These are phyloP conservation scores for Plasmodium gaboni DNA, from an alignment of 169 alveolate genomes.

Conservation along the genomic window DNA sequence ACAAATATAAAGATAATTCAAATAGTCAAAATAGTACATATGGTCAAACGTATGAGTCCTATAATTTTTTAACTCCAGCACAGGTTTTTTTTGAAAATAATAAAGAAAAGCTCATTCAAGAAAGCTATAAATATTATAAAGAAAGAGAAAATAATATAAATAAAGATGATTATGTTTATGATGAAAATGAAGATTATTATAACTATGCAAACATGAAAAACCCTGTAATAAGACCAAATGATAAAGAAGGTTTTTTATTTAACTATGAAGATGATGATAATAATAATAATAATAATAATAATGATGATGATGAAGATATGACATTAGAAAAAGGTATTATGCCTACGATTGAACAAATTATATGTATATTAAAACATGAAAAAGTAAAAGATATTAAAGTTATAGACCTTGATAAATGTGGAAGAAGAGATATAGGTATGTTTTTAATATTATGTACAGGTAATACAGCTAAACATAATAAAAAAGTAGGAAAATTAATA, in stretches of 20 bases:
- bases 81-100: constrained; percentile 84
- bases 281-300: background rate
- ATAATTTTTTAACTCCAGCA: constrained; percentile 82
- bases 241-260: constrained; percentile 82
- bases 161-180: constrained; percentile 56
- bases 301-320: constrained; percentile 10
- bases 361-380: constrained; percentile 86
- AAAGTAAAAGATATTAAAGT: constrained; percentile 72
- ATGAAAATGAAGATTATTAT: constrained; percentile 78
- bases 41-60: background rate
- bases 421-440: constrained; percentile 86
- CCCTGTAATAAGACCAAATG: constrained; percentile 78
- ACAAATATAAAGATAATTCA: too few species aligned
- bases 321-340: constrained; percentile 84
- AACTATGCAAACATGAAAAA: constrained; percentile 75
- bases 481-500: constrained; percentile 83
- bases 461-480: constrained; percentile 67
- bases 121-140: constrained; percentile 76
- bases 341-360: constrained; percentile 87
- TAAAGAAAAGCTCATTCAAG: constrained; percentile 79
- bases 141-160: constrained; percentile 64
- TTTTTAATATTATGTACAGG: constrained; percentile 88
- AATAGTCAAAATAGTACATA: background rate
- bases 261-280: constrained; percentile 80
- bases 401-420: constrained; percentile 85